phyloP scores from a whole-genome alignment of 108 stramenopile species.

The Pseudonitzschia multistriata region DNA sequence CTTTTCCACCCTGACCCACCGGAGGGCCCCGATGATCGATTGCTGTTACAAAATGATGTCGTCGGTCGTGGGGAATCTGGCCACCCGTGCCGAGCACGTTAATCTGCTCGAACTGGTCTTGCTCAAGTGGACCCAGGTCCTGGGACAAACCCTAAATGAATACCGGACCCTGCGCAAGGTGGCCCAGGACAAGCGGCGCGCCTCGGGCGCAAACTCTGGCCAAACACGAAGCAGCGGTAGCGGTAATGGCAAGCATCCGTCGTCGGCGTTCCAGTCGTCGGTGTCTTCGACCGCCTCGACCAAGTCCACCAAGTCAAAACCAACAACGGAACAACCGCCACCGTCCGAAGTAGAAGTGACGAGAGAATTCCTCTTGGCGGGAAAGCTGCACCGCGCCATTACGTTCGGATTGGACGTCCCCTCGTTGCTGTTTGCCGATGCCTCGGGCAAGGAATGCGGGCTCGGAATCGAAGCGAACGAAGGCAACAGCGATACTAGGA shows the following conservation, averaged over 20 bases:
- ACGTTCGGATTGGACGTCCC: constrained; percentile 90
- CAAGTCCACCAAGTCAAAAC: neutral
- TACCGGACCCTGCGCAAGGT: constrained; percentile 60
- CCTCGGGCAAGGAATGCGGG: constrained; percentile 66
- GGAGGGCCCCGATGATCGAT: constrained; percentile 55
- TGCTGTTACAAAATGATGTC: constrained; percentile 65
- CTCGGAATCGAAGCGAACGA: constrained; percentile 6
- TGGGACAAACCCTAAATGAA: constrained; percentile 64
- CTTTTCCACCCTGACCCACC: constrained; percentile 34
- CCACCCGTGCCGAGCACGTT: constrained; percentile 74
- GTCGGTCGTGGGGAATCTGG: constrained; percentile 67
- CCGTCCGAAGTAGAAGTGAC: constrained; percentile 70
- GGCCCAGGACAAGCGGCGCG: constrained; percentile 31
- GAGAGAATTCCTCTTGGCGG: constrained; percentile 71
- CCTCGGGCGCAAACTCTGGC: neutral
- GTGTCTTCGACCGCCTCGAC: neutral
- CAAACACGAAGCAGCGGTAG: neutral
- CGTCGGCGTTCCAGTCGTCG: neutral
- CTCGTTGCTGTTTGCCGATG: constrained; percentile 77
- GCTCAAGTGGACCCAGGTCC: constrained; percentile 65
- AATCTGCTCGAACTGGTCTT: constrained; percentile 68
- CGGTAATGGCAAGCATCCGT: neutral
- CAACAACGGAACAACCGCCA: neutral
- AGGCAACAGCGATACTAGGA: too few species aligned
- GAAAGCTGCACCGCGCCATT: constrained; percentile 72